phyloP scores from a whole-genome alignment of 2,329 filamentous ascomycete genomes.

The Xylaria sp. region DNA sequence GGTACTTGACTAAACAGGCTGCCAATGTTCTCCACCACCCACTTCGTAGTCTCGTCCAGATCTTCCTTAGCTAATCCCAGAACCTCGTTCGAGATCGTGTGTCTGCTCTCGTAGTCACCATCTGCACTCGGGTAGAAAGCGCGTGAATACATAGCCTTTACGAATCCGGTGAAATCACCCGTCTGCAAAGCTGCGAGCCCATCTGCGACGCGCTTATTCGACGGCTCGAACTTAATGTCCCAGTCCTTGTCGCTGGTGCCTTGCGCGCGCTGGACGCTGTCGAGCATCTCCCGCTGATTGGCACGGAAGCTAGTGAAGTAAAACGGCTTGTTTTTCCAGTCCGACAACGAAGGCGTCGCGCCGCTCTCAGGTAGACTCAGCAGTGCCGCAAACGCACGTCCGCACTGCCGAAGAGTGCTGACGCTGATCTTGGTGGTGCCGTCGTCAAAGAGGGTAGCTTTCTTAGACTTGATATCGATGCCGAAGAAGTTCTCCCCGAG shows the following conservation, averaged over 20 bases:
- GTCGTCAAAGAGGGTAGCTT: constrained; percentile 61
- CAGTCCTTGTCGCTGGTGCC: constrained; percentile 68
- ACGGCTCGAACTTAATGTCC: constrained; percentile 61
- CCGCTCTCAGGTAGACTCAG: constrained; percentile 57
- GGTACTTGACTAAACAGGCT: constrained; percentile 5
- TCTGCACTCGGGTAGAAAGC: constrained; percentile 60
- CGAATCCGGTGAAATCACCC: constrained; percentile 59
- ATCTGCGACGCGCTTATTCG: constrained; percentile 58
- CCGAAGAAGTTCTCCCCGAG: constrained; percentile 55
- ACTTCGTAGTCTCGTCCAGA: constrained; percentile 63
- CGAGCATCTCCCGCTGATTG: constrained; percentile 72
- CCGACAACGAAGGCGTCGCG: constrained; percentile 53
- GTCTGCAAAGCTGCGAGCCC: constrained; percentile 56
- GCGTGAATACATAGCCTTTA: constrained; percentile 63
- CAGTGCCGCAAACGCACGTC: constrained; percentile 61
- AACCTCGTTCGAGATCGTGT: constrained; percentile 58
- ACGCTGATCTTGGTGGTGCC: constrained; percentile 65
- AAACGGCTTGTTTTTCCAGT: constrained; percentile 59
- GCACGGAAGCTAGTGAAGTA: constrained; percentile 66
- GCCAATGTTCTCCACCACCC: constrained; percentile 8
- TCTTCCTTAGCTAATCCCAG: constrained; percentile 67
- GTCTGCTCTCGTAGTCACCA: constrained; percentile 54
- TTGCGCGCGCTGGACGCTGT: constrained; percentile 66
- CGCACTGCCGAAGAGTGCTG: constrained; percentile 68
- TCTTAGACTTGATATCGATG: constrained; percentile 57